Base-by-base conservation (phyloP, 75 land plant genomes). In the Sequoia sempervirens region DNA sequence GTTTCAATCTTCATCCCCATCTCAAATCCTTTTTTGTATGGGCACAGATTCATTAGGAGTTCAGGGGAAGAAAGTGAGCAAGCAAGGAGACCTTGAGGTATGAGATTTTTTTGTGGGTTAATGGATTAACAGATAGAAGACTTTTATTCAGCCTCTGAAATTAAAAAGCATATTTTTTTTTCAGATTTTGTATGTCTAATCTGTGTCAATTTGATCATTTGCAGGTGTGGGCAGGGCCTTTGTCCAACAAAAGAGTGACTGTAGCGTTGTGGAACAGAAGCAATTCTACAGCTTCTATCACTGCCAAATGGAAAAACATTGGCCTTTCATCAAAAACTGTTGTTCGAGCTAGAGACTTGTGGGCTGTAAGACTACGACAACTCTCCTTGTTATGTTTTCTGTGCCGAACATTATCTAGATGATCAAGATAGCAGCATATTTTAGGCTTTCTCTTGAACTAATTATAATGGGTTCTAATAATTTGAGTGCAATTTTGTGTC, bases 161-260 rank as follows among this genome's bases (percentile, higher is more conserved):
- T n/a, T n/a, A 11, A 4, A 18, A 18, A 10, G 66, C 15, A 50
- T 45, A 0, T 13, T 34, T 52, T 12, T 14, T 13, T 12, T 7
- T 41, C 75, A 11, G 46, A 17, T 30, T 73, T 10, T 75, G 36
- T 45, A 14, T n/a, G 34, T 26, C 4, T 46, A 52, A 46, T 8
- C 17, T 45, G 8, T 18, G 11, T 50, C 13, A 9, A 23, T 36
- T 40, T 9, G n/a, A 38, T 37, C 10, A 53, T 13, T 14, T 83
- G 83, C 58, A 95, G 96, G 92, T 96, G 2, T 96, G 98, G 98
- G 93, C 96, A 0, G 98, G 98, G 15, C 96, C 94, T 38, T 83
- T 96, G 2, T 86, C 85, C 47, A 58, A 79, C 1, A 86, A 87
- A 12, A 86, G 88, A 36, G 83, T 86, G 12, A 94, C 84, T 10